These are phyloP conservation scores for Panellus pusillus DNA, from an alignment of 768 basidiomycete genomes.

Conservation along the genomic window DNA sequence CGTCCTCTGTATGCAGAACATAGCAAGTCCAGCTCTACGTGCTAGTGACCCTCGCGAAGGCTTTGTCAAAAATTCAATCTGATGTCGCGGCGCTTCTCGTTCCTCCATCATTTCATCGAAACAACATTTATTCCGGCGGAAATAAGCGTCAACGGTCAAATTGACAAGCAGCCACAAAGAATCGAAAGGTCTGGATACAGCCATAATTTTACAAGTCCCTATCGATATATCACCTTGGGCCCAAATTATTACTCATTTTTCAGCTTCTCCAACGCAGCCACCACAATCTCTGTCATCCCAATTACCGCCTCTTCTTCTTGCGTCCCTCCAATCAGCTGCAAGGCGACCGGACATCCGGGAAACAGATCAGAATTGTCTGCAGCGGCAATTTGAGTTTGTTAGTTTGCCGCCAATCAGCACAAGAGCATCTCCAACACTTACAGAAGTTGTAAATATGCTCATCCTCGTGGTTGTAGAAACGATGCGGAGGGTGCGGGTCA, in stretches of 20 bases:
- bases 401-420: background rate
- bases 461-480: constrained; percentile 57
- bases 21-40: too few species aligned
- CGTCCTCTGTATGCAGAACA: too few species aligned
- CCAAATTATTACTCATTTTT: constrained; percentile 7
- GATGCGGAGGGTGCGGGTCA: constrained; percentile 41
- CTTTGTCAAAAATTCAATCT: too few species aligned
- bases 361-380: constrained; percentile 58
- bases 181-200: too few species aligned
- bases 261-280: constrained; percentile 43
- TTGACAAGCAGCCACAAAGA: too few species aligned
- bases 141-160: too few species aligned
- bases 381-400: background rate
- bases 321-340: constrained; percentile 67
- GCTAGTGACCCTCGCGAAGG: too few species aligned
- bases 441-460: constrained; percentile 53
- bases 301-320: constrained; percentile 75
- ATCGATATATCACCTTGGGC: too few species aligned
- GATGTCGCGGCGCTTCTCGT: too few species aligned
- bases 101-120: too few species aligned
- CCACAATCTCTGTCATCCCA: constrained; percentile 65
- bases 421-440: constrained; percentile 31
- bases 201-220: too few species aligned
- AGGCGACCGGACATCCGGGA: constrained; percentile 55
- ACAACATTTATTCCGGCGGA: too few species aligned